Evolutionary conservation across 495 filamentous ascomycete species (phyloP).

Genomic region (Usnea hakonensis): DNA sequence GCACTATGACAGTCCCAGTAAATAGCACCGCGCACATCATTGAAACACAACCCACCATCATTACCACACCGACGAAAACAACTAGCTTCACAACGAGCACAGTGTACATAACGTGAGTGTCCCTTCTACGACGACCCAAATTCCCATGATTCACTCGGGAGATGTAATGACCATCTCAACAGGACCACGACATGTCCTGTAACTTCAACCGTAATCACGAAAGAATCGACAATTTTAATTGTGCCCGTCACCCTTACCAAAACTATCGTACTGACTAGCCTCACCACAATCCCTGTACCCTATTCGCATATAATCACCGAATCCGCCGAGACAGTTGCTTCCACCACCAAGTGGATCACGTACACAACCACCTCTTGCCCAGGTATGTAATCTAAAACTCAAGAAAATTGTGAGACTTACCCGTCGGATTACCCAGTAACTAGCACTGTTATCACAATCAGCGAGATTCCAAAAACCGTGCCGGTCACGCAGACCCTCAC

Average conservation of each 20-base stretch:
- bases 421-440: conserved; percentile 1
- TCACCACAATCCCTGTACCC: conserved; percentile 16
- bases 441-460: conserved; percentile 7
- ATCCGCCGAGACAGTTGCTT: background rate
- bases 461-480: background rate
- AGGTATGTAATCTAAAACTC: background rate
- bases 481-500: background rate
- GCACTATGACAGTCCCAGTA: background rate
- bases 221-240: conserved; percentile 26
- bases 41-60: background rate
- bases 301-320: background rate
- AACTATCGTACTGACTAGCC: conserved; percentile 28
- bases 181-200: conserved; percentile 21
- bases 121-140: background rate
- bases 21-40: background rate
- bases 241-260: conserved; percentile 22
- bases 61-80: background rate
- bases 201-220: conserved; percentile 24
- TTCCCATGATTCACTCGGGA: background rate
- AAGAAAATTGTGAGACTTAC: background rate
- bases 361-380: conserved; percentile 18
- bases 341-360: background rate
- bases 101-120: background rate
- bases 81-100: background rate
- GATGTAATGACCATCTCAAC: background rate